Base-by-base conservation (phyloP, 495 filamentous ascomycete genomes). In the Penicillium turbatum region DNA sequence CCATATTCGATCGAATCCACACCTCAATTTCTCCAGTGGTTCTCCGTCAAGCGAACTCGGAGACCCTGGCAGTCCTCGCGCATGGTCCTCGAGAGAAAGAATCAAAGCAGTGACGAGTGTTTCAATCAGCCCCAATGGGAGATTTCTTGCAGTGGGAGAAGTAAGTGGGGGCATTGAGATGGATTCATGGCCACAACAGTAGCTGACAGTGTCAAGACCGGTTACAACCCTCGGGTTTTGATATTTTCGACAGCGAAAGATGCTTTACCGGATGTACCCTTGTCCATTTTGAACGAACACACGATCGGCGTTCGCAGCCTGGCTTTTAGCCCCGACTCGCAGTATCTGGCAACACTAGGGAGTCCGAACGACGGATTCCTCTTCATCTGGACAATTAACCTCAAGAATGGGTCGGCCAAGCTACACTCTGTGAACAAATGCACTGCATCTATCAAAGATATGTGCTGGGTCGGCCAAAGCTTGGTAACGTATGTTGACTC, bases 91-190 rank as follows among this genome's bases (percentile, higher is more conserved):
- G 27, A 81, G 89, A 57, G 92, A 96, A 67, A 79, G 91, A 54
- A 86, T 96, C 63, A 96, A 96, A 69, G 90, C 92, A n/a, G 89
- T 91, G 1, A 96, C 91, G n/a, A 95, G 90, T 71, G 80, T 97
- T 24, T 88, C 88, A 16, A 83, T 98, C 50, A 97, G 91, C 68
- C 86, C 84, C 5, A 89, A 96, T 79, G 93, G 90, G 39, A 86
- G 82, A 54, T 90, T 88, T 64, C 79, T 98, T 36, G 93, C 95
- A 24, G 85, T 97, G 29, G 93, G 93, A 65, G 93, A 98, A 76
- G 85, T 87, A 68, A 59, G 74, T 65, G 7, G 19, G 32, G 3
- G n/a, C 7, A 44, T 0, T 24, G 17, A 53, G 11, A 24, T 31
- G 5, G 24, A 46, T 61, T 63, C 42, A 71, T 48, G 13, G 15